Evolutionary conservation across 495 filamentous ascomycete genomes (phyloP).

Genomic region (Penicillium paradoxum): DNA sequence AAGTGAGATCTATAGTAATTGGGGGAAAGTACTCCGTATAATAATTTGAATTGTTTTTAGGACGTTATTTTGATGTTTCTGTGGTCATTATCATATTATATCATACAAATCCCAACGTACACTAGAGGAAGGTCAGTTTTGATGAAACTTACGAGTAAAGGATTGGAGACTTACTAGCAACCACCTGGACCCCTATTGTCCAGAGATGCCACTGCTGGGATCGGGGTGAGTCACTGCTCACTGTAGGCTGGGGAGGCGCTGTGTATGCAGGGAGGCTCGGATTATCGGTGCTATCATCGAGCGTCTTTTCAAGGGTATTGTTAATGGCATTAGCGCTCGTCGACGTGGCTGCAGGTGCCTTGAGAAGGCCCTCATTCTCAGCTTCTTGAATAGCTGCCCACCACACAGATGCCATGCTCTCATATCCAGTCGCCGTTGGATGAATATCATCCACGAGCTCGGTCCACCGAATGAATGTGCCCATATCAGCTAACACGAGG

Average conservation of each 20-base stretch:
- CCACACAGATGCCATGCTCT: constrained; percentile 52
- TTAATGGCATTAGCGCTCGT: neutral
- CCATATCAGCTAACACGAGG: constrained; percentile 49
- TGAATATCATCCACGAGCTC: constrained; percentile 48
- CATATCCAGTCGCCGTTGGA: constrained; percentile 46
- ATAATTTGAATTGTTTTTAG: neutral
- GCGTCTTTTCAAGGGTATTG: neutral
- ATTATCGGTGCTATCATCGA: neutral
- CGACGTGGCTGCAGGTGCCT: neutral
- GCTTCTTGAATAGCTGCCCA: constrained; percentile 36
- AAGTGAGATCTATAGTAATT: neutral
- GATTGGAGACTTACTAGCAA: neutral
- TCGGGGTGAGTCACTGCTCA: neutral
- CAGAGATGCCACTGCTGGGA: neutral
- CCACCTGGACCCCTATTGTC: neutral
- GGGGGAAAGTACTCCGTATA: neutral
- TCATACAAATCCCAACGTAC: neutral
- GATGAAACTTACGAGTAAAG: no score
- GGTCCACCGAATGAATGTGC: constrained; percentile 21
- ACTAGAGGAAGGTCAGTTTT: neutral
- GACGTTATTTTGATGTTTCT: neutral
- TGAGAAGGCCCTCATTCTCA: constrained; percentile 17
- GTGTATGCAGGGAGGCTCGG: constrained; percentile 1
- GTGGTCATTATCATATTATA: neutral
- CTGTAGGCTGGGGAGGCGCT: neutral